phyloP scores from a whole-genome alignment of 2,329 filamentous ascomycete genomes.

The Penicillium sp. region DNA sequence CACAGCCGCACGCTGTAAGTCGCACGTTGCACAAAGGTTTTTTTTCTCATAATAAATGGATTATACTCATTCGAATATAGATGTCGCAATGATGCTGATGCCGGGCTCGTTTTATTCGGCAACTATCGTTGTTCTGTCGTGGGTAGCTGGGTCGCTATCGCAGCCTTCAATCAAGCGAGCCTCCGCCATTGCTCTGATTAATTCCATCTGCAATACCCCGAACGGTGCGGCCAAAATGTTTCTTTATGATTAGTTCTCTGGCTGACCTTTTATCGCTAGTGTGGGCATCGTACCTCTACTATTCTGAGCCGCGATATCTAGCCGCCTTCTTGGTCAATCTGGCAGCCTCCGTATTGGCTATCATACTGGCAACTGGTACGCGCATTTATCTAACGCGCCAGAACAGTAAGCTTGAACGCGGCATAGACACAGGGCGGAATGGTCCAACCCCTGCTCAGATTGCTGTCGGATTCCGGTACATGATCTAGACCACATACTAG shows the following conservation, averaged over 20 bases:
- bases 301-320: constrained; percentile 26
- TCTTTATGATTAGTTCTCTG: too few species aligned
- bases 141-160: constrained; percentile 15
- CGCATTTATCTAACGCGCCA: constrained; percentile 25
- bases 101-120: constrained; percentile 20
- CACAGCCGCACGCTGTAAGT: constrained; percentile 29
- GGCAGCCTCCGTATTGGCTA: constrained; percentile 22
- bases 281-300: constrained; percentile 31
- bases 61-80: constrained; percentile 3
- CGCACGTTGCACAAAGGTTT: neutral
- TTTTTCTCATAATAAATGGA: neutral
- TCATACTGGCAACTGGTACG: constrained; percentile 23
- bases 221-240: constrained; percentile 12
- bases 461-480: neutral
- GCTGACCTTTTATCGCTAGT: constrained; percentile 14
- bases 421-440: constrained; percentile 1
- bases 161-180: constrained; percentile 21
- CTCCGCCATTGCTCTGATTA: constrained; percentile 21
- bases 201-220: constrained; percentile 20
- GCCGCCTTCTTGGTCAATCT: constrained; percentile 30
- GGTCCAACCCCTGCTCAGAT: neutral
- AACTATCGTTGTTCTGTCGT: constrained; percentile 19
- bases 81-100: constrained; percentile 39
- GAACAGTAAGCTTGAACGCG: constrained; percentile 28
- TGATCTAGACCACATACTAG: neutral